phyloP scores from a whole-genome alignment of 768 basidiomycete genomes.

The Clitopilus hobsonii region DNA sequence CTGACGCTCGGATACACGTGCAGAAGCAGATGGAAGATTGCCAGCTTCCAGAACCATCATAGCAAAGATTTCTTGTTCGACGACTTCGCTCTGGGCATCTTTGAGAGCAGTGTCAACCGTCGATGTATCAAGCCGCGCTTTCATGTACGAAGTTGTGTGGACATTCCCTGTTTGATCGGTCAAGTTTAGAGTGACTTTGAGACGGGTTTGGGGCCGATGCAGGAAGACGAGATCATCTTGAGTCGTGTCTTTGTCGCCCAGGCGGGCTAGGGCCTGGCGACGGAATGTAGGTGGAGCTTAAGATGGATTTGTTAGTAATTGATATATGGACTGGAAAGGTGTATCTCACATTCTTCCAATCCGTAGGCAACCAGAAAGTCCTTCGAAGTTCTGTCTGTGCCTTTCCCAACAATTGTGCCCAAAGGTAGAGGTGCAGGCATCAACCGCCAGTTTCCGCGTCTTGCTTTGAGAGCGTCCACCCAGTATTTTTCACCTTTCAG shows the following conservation, averaged over 20 bases:
- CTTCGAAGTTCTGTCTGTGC: conserved; percentile 73
- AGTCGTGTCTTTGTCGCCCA: conserved; percentile 45
- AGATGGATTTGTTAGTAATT: background rate
- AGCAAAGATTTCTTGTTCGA: conserved; percentile 80
- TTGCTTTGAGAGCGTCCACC: conserved; percentile 74
- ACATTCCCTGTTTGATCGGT: conserved; percentile 26
- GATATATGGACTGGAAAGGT: background rate
- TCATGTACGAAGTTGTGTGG: conserved; percentile 31
- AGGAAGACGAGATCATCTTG: conserved; percentile 52
- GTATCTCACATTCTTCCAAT: conserved; percentile 63
- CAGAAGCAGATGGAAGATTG: conserved; percentile 67
- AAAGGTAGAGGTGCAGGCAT: conserved; percentile 73
- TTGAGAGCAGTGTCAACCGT: conserved; percentile 49
- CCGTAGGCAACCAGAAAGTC: conserved; percentile 81
- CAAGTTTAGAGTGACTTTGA: conserved; percentile 53
- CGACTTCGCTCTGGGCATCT: conserved; percentile 62
- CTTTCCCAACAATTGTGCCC: conserved; percentile 68
- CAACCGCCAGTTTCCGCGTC: conserved; percentile 76
- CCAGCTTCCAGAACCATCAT: conserved; percentile 74
- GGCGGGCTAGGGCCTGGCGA: conserved; percentile 64
- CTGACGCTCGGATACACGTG: conserved; percentile 72
- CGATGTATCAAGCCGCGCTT: conserved; percentile 21
- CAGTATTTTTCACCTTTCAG: conserved; percentile 70
- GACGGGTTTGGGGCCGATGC: conserved; percentile 55
- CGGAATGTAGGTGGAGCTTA: conserved; percentile 65